phyloP scores from a whole-genome alignment of 208 protist species.

The Histomonas meleagridis region DNA sequence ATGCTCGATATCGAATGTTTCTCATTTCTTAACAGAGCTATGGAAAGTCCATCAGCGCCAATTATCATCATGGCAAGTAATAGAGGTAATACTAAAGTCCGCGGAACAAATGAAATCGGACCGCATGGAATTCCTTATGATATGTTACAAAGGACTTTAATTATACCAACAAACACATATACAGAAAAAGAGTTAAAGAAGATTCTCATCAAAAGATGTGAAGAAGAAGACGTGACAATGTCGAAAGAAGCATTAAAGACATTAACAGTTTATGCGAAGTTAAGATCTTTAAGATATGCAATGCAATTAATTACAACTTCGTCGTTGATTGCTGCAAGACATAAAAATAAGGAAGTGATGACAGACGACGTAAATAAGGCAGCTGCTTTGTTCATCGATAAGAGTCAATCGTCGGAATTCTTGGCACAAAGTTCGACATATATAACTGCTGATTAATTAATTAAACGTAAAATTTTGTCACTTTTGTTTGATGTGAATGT shows the following conservation, averaged over 20 bases:
- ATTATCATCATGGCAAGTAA: slow-evolving; percentile 98
- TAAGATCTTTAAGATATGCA: slow-evolving; percentile 93
- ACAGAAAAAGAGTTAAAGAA: slow-evolving; percentile 75
- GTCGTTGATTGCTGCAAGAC: not conserved
- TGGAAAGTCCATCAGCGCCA: slow-evolving; percentile 91
- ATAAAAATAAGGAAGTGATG: not conserved
- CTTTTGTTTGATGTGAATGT: too few relatives aligned
- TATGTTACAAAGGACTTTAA: slow-evolving; percentile 92
- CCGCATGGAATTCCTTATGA: slow-evolving; percentile 96
- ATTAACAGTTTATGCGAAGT: slow-evolving; percentile 78
- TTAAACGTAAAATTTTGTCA: too few relatives aligned
- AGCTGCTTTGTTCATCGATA: not conserved
- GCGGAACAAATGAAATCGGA: slow-evolving; percentile 87
- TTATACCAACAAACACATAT: slow-evolving; percentile 90
- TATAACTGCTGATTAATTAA: not conserved
- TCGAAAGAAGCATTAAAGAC: slow-evolving; percentile 76
- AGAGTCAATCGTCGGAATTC: not conserved
- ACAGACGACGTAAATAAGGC: not conserved
- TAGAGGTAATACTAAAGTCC: slow-evolving; percentile 89
- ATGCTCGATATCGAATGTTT: slow-evolving; percentile 99
- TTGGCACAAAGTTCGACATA: not conserved
- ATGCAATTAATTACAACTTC: slow-evolving; percentile 84
- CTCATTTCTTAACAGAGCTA: slow-evolving; percentile 96
- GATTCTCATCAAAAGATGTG: slow-evolving; percentile 81
- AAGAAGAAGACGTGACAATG: slow-evolving; percentile 97